Base-by-base conservation (phyloP, 768 basidiomycete species). In the Mycena albidolilacea region DNA sequence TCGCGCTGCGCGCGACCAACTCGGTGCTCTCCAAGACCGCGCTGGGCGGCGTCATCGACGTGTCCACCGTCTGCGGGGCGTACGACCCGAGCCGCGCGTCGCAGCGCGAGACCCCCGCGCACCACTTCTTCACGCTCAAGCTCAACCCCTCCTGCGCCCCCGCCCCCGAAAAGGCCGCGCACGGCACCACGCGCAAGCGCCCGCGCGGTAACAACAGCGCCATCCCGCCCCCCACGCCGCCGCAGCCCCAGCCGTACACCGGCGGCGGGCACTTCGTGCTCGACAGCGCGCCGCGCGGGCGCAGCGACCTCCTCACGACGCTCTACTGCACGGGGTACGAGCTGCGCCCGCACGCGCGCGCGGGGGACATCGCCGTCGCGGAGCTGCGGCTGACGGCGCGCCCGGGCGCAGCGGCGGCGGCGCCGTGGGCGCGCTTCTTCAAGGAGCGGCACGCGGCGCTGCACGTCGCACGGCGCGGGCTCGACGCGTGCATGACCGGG, bases 241-340 rank as follows among this genome's bases (percentile, higher is more conserved):
- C 57, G n/a, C 61, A 62, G 3, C n/a, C 54, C 2, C 60, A 46
- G 15, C 43, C 12, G 8, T 76, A 77, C 67, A 63, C 52, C 1
- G 77, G 78, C 38, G 77, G 78, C 35, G 78, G 77, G 8, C 63
- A 78, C 75, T 75, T 79, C 54, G 30, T 79, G 15, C 68, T 79
- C 21, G 73, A 75, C 44, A 65, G 70, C 17, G 61, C 73, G 38
- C 69, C 73, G 41, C 69, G 30, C 58, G 77, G 69, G n/a, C 71
- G 72, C n/a, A 46, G 52, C 54, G 76, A 77, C 58, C 74, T 79
- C 38, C 57, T 79, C 55, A 64, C 70, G 35, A 77, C 77, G 55
- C 62, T 79, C 23, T 79, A 78, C 60, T 78, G 77, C 74, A 78
- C 77, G 8, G 71, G 75, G 5, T 77, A 79, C 64, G 77, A 78